Evolutionary conservation across 2,329 filamentous ascomycete species (phyloP).

Genomic region (Aspergillus sp.): DNA sequence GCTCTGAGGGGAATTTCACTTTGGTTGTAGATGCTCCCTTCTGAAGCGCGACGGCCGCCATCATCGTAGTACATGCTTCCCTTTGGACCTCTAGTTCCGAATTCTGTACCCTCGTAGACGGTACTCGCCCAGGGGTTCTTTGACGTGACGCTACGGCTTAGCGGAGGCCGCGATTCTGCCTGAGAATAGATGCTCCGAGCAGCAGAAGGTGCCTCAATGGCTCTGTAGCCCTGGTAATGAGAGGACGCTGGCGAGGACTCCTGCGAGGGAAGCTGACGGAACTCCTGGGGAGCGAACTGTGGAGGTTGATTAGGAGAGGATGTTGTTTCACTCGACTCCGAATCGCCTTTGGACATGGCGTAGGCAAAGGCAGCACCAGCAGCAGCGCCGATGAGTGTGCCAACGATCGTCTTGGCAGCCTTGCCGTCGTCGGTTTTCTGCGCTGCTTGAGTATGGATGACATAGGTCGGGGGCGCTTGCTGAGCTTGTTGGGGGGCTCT

Average conservation of each 20-base stretch:
- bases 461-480: conserved; percentile 23
- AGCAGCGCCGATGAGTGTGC: conserved; percentile 75
- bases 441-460: conserved; percentile 24
- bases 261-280: conserved; percentile 21
- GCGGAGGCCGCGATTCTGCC: conserved; percentile 30
- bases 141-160: conserved; percentile 36
- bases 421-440: conserved; percentile 41
- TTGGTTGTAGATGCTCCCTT: conserved; percentile 37
- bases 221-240: conserved; percentile 27
- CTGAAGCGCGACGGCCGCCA: conserved; percentile 35
- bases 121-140: conserved; percentile 44
- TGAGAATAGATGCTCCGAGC: conserved; percentile 28
- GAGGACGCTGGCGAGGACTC: conserved; percentile 22
- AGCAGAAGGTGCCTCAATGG: conserved; percentile 33
- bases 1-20: conserved; percentile 38
- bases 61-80: conserved; percentile 28
- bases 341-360: conserved; percentile 65
- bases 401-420: conserved; percentile 64
- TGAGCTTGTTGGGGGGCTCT: conserved; percentile 15
- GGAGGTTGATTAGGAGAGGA: conserved; percentile 21
- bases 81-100: conserved; percentile 17
- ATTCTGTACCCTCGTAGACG: conserved; percentile 42
- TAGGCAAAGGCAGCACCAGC: conserved; percentile 77
- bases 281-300: conserved; percentile 19
- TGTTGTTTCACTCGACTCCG: conserved; percentile 24